Percentiles rank a stretch among this genome's conserved stretches.
phyloP scores from a whole-genome alignment of 2,329 filamentous ascomycete genomes.

The Sordariomycetes sp. region DNA sequence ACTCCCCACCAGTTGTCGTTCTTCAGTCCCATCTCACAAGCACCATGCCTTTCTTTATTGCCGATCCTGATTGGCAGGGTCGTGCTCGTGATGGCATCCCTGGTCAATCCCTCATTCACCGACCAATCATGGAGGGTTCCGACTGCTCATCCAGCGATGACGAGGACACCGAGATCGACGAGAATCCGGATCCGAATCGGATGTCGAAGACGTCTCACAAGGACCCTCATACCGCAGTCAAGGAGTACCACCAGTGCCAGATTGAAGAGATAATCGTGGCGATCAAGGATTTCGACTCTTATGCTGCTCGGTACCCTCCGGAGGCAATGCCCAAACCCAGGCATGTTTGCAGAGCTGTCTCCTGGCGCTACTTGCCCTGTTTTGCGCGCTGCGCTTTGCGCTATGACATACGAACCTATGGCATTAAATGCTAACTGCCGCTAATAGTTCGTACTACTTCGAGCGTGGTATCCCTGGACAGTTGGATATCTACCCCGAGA shows the following conservation, averaged over 20 bases:
- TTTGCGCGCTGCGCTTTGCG: neutral
- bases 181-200: neutral
- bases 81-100: neutral
- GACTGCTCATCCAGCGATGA: neutral
- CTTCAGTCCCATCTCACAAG: neutral
- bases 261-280: neutral
- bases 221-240: neutral
- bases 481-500: neutral
- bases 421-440: neutral
- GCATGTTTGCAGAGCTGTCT: constrained; percentile 1
- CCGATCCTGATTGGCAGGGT: neutral
- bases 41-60: neutral
- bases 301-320: constrained; percentile 1
- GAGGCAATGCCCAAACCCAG: constrained; percentile 4
- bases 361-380: neutral
- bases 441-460: neutral
- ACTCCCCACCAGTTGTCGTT: neutral
- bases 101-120: neutral
- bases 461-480: neutral
- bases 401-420: neutral
- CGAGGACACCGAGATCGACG: neutral
- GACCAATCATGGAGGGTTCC: neutral
- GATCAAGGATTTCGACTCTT: constrained; percentile 1
- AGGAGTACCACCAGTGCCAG: neutral
- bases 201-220: neutral